Evolutionary conservation across 2,329 filamentous ascomycete species (phyloP), one percentile per base, ranked within the genome.

Genomic region (Lojkania enalia): DNA sequence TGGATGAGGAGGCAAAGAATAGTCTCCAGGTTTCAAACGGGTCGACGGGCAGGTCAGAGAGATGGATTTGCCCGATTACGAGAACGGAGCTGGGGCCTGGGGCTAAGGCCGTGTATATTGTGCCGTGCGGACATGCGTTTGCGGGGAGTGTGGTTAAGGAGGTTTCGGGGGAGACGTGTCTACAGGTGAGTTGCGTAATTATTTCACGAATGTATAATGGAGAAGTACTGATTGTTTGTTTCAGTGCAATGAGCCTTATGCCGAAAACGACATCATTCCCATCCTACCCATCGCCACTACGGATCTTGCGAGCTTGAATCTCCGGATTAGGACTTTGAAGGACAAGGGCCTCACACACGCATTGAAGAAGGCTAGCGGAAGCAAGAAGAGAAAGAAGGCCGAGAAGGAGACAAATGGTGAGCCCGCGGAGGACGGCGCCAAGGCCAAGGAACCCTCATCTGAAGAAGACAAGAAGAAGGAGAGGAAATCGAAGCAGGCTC

Each of bases 51-150:
- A 72, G 69, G 48, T 69, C 66, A 7, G 81, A 85, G 59, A 79
- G 77, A 45, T 91, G 86, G 80, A 81, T 89, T 20, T 99, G 94
- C 63, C 91, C 92, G 0, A 81, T 97, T 42, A 95, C 91, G 1
- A 82, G 87, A 60, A 95, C 95, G 66, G 85, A 87, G 66, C 73
- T 99, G 18, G 94, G 94, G 0, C 84, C 90, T 0, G 78, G 78
- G 4, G 84, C 86, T 13, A 92, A 86, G 69, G 80, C 90, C 0
- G 89, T 95, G 1, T 99, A 97, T 61, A 62, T 99, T 2, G 88
- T 97, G 3, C 94, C 94, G 0, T 99, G 94, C 61, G 95, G 94
- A 0, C 95, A 99, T 74, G 91, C 89, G 0, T 97, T 97, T 71
- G 86, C 89, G 0, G 90, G 95, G 49, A 83, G 84, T 41, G 90